These are phyloP conservation scores for Colletotrichum kahawae DNA, from an alignment of 2,329 filamentous ascomycete genomes.

Conservation along the genomic window DNA sequence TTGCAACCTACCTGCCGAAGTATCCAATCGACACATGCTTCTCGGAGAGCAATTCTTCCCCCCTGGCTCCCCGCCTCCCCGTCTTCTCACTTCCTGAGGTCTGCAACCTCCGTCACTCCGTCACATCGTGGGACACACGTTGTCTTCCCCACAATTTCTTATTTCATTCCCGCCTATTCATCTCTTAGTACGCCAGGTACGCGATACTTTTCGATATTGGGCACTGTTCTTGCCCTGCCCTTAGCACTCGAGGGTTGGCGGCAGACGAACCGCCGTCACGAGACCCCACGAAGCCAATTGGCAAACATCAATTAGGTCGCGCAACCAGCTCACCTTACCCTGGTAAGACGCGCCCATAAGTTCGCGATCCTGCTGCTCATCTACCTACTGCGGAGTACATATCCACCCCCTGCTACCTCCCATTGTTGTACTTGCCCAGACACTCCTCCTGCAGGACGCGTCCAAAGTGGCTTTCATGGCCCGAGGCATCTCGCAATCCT, in stretches of 20 bases:
- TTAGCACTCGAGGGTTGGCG: neutral
- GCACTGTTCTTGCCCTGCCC: conserved; percentile 9
- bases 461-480: neutral
- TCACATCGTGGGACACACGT: conserved; percentile 10
- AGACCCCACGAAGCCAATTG: neutral
- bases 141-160: conserved; percentile 17
- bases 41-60: neutral
- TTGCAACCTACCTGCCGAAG: neutral
- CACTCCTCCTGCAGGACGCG: neutral
- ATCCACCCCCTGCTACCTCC: neutral
- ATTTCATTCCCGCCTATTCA: conserved; percentile 8
- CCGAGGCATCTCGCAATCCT: conserved; percentile 10
- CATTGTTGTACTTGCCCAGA: neutral
- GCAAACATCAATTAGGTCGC: neutral
- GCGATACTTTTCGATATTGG: neutral
- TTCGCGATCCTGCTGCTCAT: neutral
- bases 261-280: neutral
- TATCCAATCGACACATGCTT: conserved; percentile 2
- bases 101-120: conserved; percentile 12
- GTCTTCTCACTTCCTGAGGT: conserved; percentile 5
- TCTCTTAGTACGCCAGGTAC: conserved; percentile 6
- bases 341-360: conserved; percentile 14
- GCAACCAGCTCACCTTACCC: neutral
- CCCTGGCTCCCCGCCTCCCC: neutral
- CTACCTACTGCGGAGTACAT: neutral